Base-by-base conservation (phyloP, 768 basidiomycete genomes). In the Ramaria sp. region DNA sequence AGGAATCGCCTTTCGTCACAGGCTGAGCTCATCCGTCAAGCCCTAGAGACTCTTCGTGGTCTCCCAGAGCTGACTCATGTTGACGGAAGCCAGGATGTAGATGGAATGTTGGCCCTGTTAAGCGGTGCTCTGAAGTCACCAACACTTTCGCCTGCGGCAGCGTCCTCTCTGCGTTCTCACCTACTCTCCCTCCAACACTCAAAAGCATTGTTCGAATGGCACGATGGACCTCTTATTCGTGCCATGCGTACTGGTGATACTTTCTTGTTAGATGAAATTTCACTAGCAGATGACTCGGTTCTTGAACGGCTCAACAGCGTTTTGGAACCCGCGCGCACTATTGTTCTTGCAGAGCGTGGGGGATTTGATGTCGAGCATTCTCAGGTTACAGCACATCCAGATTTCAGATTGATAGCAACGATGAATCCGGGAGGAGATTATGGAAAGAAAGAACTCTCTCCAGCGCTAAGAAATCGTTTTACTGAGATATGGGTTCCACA, bases 391-490 rank as follows among this genome's bases (percentile, higher is more conserved):
- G 94, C 92, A 7, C 65, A 70, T 6, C 69, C 75, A 3, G 70
- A 69, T 1, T 99, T 99, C 75, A 85, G 93, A 65, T 80, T 99
- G 36, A 73, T 97, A 0, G 92, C 96, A 2, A 98, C 96, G 2
- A 99, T 99, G 96, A 99, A 99, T 65, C 96, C 96, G 0, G 96
- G 96, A 18, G 96, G 96, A 13, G 96, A 99, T 63, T 98, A 94
- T 62, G 96, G 96, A 22, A 99, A 99, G 74, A 99, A 98, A 65
- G 96, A 99, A 64, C 72, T 99, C 1, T 98, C 96, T 1, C 95
- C 94, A 30, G 96, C 96, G 0, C 73, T 99, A 37, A 82, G 96
- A 18, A 99, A 98, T 69, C 82, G 96, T 4, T 99, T 99, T 70
- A 99, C 96, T 3, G 96, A 99, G 66, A 95, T 99, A 30, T 99